Evolutionary conservation across 2,329 filamentous ascomycete genomes (phyloP).

Genomic region (Sclerotinia minor): DNA sequence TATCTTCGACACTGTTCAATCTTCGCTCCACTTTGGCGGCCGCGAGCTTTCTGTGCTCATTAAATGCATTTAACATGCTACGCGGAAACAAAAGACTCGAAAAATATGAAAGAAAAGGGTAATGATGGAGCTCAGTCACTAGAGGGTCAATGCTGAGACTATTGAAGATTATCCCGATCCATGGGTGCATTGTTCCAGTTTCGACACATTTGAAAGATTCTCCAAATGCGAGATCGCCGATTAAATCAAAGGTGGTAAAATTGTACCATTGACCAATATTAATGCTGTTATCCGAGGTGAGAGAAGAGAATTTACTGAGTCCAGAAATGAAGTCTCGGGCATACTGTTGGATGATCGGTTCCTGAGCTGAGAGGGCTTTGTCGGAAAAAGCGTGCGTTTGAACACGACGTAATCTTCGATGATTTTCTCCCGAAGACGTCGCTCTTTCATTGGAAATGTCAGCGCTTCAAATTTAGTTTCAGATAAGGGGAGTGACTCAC

Average conservation of each 20-base stretch:
- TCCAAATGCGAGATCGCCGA: constrained; percentile 49
- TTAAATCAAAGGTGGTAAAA: constrained; percentile 44
- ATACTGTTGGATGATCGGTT: constrained; percentile 27
- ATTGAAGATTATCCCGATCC: background rate
- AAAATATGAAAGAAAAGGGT: background rate
- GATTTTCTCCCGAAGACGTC: constrained; percentile 27
- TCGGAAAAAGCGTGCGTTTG: constrained; percentile 41
- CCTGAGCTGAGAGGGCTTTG: constrained; percentile 40
- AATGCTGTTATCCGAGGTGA: background rate
- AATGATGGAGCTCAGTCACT: background rate
- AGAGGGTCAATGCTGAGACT: background rate
- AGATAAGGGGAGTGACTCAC: background rate
- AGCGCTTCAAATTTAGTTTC: background rate
- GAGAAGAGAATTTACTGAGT: constrained; percentile 18
- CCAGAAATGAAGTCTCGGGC: constrained; percentile 9
- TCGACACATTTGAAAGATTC: constrained; percentile 44
- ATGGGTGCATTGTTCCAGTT: constrained; percentile 13
- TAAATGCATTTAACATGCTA: accelerated
- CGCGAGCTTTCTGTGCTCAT: background rate
- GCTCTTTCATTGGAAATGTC: background rate
- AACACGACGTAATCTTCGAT: constrained; percentile 38
- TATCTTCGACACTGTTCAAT: background rate
- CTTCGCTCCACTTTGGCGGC: constrained; percentile 11
- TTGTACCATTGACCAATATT: constrained; percentile 42
- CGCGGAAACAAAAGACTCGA: background rate